Conservation (phyloP, 1,284 basidiomycete species). For the Inonotus hispidus region DNA sequence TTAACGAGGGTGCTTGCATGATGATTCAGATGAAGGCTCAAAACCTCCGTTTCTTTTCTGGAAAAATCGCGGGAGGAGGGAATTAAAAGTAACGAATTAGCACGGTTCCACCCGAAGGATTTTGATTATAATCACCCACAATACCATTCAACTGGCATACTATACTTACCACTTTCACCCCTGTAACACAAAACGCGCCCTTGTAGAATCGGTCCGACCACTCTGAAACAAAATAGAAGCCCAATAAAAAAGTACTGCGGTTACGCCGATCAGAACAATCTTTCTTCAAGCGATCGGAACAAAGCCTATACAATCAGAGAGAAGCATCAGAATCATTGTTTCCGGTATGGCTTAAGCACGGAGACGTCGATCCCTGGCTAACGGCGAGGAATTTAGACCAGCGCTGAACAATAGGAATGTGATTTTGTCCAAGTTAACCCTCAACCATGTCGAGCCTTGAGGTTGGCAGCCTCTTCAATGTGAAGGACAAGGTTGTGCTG, state of each 20-base stretch:
- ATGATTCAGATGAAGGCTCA: conserved; percentile 18
- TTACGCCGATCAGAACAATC: neutral
- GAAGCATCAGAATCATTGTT: neutral
- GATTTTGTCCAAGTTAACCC: neutral
- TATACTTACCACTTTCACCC: conserved; percentile 3
- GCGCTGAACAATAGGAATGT: neutral
- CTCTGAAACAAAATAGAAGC: too few relatives aligned
- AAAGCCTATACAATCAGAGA: neutral
- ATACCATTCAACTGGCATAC: conserved; percentile 30
- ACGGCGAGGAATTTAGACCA: neutral
- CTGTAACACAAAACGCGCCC: neutral
- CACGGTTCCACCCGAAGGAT: conserved; percentile 28
- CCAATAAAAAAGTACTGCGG: neutral
- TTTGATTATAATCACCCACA: conserved; percentile 20
- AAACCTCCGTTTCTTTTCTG: conserved; percentile 24
- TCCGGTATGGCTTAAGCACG: neutral
- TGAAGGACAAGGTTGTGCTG: conserved; percentile 57
- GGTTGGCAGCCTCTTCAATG: conserved; percentile 45
- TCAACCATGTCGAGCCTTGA: conserved; percentile 36
- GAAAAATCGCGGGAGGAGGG: conserved; percentile 18
- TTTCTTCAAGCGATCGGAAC: neutral
- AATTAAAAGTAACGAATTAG: conserved; percentile 30
- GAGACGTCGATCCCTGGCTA: conserved; percentile 5
- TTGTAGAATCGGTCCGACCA: neutral
- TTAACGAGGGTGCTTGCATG: conserved; percentile 79